A percentile compares a stretch with the other conserved stretches of the same genome.
Conservation (phyloP, 2,329 filamentous ascomycete species). For the Colletotrichum tabaci region DNA sequence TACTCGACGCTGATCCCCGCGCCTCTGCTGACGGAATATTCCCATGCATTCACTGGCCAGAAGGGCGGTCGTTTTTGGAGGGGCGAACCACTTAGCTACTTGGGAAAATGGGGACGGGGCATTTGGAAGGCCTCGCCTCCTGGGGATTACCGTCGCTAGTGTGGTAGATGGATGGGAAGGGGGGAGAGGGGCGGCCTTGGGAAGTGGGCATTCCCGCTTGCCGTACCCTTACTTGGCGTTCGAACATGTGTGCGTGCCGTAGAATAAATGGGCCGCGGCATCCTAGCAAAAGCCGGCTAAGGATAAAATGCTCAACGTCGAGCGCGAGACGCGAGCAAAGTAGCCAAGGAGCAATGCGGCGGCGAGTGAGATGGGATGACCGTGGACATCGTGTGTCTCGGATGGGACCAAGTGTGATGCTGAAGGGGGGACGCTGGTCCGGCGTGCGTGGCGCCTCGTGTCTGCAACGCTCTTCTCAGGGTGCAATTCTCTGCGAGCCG, state of each 20-base stretch:
- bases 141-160: slow-evolving; percentile 17
- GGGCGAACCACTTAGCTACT: slow-evolving; percentile 11
- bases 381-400: slow-evolving; percentile 33
- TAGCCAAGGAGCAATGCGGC: slow-evolving; percentile 23
- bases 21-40: slow-evolving; percentile 31
- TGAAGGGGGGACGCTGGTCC: slow-evolving; percentile 32
- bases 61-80: slow-evolving; percentile 1
- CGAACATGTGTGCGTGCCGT: not conserved
- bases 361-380: slow-evolving; percentile 33
- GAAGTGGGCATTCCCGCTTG: slow-evolving; percentile 34
- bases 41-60: slow-evolving; percentile 20
- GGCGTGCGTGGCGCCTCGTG: slow-evolving; percentile 22
- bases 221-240: slow-evolving; percentile 28
- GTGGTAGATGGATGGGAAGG: not conserved
- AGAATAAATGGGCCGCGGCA: not conserved
- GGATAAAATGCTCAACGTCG: slow-evolving; percentile 4
- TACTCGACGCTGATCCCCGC: slow-evolving; percentile 24
- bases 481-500: slow-evolving; percentile 1
- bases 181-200: not conserved
- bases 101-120: slow-evolving; percentile 8
- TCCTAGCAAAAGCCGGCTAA: not conserved
- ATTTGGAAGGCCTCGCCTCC: slow-evolving; percentile 31
- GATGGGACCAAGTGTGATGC: slow-evolving; percentile 18
- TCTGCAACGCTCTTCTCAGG: not conserved
- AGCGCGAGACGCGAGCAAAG: slow-evolving; percentile 36